Evolutionary conservation across 2,329 filamentous ascomycete species (phyloP).

Genomic region (Aspergillus melleus): DNA sequence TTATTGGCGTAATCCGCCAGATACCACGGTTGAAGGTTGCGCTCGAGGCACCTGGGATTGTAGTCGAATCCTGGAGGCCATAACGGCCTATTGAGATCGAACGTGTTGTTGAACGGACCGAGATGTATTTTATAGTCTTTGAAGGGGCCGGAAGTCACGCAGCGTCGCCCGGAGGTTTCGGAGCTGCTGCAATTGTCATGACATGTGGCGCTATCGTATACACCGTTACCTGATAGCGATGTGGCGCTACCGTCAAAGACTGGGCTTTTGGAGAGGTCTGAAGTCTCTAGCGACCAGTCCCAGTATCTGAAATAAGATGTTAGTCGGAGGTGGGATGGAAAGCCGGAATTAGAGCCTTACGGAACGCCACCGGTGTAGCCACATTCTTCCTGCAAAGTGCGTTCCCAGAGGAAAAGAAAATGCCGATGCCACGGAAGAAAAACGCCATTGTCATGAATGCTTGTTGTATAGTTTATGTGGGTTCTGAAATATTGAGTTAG

Average conservation of each 20-base stretch:
- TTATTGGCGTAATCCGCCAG: conserved; percentile 4
- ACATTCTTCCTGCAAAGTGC: conserved; percentile 16
- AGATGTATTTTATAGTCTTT: conserved; percentile 8
- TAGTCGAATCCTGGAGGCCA: conserved; percentile 6
- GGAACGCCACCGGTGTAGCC: conserved; percentile 14
- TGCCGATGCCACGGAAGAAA: conserved; percentile 22
- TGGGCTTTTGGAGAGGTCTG: conserved; percentile 2
- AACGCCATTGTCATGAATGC: conserved; percentile 21
- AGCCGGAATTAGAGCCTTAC: conserved; percentile 2
- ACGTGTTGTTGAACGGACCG: conserved; percentile 7
- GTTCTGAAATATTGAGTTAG: conserved; percentile 4
- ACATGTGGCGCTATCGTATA: background rate
- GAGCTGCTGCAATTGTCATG: conserved; percentile 1
- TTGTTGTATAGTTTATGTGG: conserved; percentile 30
- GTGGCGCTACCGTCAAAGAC: conserved; percentile 6
- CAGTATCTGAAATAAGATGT: conserved; percentile 14
- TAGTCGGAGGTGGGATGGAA: background rate
- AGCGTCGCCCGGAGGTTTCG: conserved; percentile 10
- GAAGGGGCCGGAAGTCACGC: conserved; percentile 15
- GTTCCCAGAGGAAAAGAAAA: conserved; percentile 15
- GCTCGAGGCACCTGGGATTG: conserved; percentile 16
- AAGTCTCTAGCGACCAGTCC: conserved; percentile 12
- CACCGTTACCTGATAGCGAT: conserved; percentile 13
- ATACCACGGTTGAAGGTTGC: conserved; percentile 5
- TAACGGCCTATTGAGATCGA: background rate